Percentiles rank a stretch among this genome's conserved stretches.
Conservation (phyloP, 768 basidiomycete species). For the Amanita polypyramis region DNA sequence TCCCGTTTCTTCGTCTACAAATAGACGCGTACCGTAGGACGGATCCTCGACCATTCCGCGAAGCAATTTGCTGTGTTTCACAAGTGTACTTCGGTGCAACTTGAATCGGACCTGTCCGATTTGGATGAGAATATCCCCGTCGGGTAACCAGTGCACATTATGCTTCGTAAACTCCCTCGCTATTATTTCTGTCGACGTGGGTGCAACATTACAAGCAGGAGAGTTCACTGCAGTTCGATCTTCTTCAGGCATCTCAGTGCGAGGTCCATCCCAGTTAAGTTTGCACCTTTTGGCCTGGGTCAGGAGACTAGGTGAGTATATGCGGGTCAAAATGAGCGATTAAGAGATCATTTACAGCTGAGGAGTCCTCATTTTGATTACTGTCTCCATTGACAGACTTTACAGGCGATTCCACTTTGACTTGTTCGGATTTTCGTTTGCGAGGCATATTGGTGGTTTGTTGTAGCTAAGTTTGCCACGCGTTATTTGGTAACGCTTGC, state of each 20-base stretch:
- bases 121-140: conserved; percentile 25
- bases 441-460: no score
- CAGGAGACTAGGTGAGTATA: no score
- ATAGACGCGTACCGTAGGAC: conserved; percentile 3
- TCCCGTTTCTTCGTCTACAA: conserved; percentile 9
- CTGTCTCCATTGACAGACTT: background rate
- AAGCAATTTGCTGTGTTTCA: conserved; percentile 23
- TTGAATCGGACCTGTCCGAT: conserved; percentile 23
- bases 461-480: no score
- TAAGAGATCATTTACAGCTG: background rate
- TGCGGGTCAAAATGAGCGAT: no score
- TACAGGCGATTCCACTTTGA: background rate
- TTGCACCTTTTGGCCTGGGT: background rate
- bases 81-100: conserved; percentile 25
- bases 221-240: background rate
- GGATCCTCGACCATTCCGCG: conserved; percentile 10
- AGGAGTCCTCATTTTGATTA: no score
- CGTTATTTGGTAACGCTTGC: no score
- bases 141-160: conserved; percentile 21
- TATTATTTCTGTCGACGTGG: background rate
- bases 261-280: background rate
- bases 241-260: background rate
- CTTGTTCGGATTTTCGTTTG: background rate
- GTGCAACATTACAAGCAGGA: background rate
- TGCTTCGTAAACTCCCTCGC: background rate